phyloP scores from a whole-genome alignment of 176 grass and related monocot genomes.

The Musa troglodytarum region DNA sequence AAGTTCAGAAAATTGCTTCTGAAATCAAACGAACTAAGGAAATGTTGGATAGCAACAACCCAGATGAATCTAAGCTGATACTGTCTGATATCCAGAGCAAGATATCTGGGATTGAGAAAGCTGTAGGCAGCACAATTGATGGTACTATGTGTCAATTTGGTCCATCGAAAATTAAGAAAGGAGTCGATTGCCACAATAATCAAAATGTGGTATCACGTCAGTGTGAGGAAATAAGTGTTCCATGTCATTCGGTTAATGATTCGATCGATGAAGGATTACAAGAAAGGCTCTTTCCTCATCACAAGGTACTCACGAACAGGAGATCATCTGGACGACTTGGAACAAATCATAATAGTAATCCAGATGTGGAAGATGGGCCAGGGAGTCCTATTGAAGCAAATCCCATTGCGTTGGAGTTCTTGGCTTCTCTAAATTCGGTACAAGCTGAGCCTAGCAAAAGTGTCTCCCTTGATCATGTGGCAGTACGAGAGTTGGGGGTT shows the following conservation, averaged over 20 bases:
- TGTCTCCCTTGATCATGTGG: conserved; percentile 17
- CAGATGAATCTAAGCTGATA: conserved; percentile 82
- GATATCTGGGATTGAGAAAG: conserved; percentile 78
- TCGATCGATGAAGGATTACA: conserved; percentile 69
- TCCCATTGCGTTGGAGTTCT: conserved; percentile 72
- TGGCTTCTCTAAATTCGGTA: conserved; percentile 65
- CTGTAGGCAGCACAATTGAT: conserved; percentile 57
- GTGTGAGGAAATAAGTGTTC: conserved; percentile 17
- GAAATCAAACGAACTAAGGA: conserved; percentile 93
- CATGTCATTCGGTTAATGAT: conserved; percentile 34
- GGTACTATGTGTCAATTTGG: conserved; percentile 39
- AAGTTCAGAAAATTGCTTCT: conserved; percentile 90
- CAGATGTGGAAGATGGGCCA: conserved; percentile 4
- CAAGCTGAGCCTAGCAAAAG: conserved; percentile 38
- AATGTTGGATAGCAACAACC: conserved; percentile 74
- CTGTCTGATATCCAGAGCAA: conserved; percentile 87
- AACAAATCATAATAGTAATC: background rate
- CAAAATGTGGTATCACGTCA: conserved; percentile 12
- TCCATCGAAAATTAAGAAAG: conserved; percentile 31
- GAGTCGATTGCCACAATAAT: conserved; percentile 16
- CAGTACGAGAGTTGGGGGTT: background rate
- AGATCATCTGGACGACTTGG: conserved; percentile 25
- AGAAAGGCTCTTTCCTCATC: conserved; percentile 81
- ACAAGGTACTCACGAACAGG: conserved; percentile 63
- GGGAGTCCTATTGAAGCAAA: conserved; percentile 36